A percentile compares a stretch with the other conserved stretches of the same genome.
Conservation (phyloP, 805 yeast species). For the Suhomyces vadensis region DNA sequence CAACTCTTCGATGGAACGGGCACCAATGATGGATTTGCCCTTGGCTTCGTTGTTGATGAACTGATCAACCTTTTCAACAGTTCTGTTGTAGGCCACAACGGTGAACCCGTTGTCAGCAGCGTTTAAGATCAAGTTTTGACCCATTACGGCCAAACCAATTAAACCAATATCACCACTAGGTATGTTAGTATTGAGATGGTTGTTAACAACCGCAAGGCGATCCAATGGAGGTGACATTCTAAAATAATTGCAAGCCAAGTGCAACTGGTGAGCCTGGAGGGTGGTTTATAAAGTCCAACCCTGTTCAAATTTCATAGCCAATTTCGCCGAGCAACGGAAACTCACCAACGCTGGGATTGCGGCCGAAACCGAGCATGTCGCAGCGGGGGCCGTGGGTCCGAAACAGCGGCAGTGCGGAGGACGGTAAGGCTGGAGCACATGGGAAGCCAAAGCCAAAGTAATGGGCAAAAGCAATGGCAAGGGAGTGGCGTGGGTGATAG, state of each 20-base stretch:
- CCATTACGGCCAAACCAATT: conserved; percentile 99
- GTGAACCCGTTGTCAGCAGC: conserved; percentile 99
- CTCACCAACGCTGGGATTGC: too few relatives aligned
- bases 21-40: conserved; percentile 95
- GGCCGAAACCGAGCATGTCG: conserved; percentile 2
- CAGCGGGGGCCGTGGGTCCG: conserved; percentile 1
- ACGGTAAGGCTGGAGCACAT: too few relatives aligned
- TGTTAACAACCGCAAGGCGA: conserved; percentile 14
- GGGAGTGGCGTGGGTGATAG: too few relatives aligned
- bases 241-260: background rate
- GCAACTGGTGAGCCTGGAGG: background rate
- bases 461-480: too few relatives aligned
- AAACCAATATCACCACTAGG: conserved; percentile 92
- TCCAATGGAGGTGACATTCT: conserved; percentile 6
- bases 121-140: conserved; percentile 94
- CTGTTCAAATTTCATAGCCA: background rate
- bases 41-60: conserved; percentile 94
- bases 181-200: conserved; percentile 26
- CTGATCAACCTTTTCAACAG: conserved; percentile 91
- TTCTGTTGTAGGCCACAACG: conserved; percentile 98
- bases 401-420: background rate
- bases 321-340: too few relatives aligned
- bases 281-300: background rate
- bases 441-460: too few relatives aligned
- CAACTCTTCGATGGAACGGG: conserved; percentile 87